Evolutionary conservation across 768 basidiomycete species (phyloP), one percentile per base, ranked within the genome.

Genomic region (Phanerochaete sordida): DNA sequence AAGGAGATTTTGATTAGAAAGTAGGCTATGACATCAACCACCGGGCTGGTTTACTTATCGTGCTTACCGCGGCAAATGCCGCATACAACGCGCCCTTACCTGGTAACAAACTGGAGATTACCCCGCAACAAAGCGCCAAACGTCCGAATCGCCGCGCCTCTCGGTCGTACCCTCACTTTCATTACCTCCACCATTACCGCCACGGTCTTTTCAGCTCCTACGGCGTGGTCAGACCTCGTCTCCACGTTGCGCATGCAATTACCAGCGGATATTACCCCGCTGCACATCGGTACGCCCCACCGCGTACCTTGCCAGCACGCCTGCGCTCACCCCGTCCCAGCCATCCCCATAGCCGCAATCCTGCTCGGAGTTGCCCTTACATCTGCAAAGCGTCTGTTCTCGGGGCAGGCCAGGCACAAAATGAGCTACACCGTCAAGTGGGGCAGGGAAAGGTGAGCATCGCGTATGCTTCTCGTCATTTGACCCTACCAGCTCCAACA

Each of bases 381-480:
- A 43, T 70, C 69, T 43, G 60, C 64, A 28, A 68, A 63, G 48
- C 66, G 63, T 63, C 52, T 71, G 61, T 47, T 65, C 48, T 61
- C 49, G 37, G 54, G 33, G 33, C 27, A 13, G 30, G 44, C 35
- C 26, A 63, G 51, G 39, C 55, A 64, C 59, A 59, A 58, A 60
- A 71, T 74, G 69, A 78, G 74, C 71, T 67, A 80, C 31, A 68
- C 70, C 62, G 77, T 82, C 59, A 83, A 82, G 68, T 82, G 81
- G 81, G 79, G 72, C 21, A 74, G 77, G 54, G 81, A 82, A 62
- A 73, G 76, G 70, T 77, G 55, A 44, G 72, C 61, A 23, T 24
- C 39, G 24, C 26, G 24, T 44, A 16, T 45, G 43, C 39, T 19
- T 43, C 26, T 19, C 28, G 56, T 58, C 59, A 64, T 49, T 21